Base-by-base conservation (phyloP, 257 asterid genomes). In the Ajuga chamaepitys region DNA sequence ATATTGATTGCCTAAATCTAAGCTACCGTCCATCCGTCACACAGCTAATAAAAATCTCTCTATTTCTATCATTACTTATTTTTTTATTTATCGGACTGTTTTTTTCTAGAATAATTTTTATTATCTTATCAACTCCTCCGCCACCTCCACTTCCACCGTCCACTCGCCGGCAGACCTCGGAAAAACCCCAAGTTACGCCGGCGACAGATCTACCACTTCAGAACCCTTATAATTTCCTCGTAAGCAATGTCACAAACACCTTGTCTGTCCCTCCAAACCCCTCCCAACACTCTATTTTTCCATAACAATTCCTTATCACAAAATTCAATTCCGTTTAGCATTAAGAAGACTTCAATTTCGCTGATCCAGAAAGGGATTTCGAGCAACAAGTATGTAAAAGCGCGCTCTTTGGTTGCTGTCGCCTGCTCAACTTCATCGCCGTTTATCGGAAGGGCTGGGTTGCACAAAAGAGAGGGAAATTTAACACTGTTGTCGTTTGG, bases 381-480 rank as follows among this genome's bases (percentile, higher is more conserved):
- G 4, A 70, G 75, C 56, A 65, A 57, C 22, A 18, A 24, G 64
- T 45, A 67, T 32, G 58, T 22, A 11, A 71, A 45, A 1, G 80
- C 82, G 13, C 75, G 87, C 17, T 64, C 79, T 47, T 65, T 73
- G 71, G 18, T 42, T 12, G 74, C 77, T 5, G 82, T 71, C 24
- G 92, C 90, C 12, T 90, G 95, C 74, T 90, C 97, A 1, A 86
- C 86, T 58, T 79, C 92, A 6, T 75, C 86, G 40, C 85, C 94
- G 42, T 84, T 93, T 25, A 71, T 84, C 1, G 97, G 98, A 16
- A 87, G 88, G 78, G 96, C 86, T 61, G 96, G 99, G 61, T 73
- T 82, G 89, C 94, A 81, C 21, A 85, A 77, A 71, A 76, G 99
- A 64, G 89, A 83, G 77, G 99, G 97, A 1, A 89, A 86, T 70